Conservation (phyloP, 805 yeast genomes). For the Wickerhamiella shivajii region DNA sequence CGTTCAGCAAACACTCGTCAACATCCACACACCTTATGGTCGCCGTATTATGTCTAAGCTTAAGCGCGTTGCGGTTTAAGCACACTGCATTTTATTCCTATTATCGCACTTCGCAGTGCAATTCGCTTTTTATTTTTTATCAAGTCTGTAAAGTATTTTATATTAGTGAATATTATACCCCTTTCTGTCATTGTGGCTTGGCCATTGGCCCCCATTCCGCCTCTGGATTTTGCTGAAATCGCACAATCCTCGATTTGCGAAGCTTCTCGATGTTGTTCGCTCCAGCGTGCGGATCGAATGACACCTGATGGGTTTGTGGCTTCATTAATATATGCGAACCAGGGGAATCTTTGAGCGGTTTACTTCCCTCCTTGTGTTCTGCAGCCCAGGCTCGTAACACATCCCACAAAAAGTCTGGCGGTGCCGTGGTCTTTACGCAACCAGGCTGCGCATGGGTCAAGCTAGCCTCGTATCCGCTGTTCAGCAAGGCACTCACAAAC, state of each 20-base stretch:
- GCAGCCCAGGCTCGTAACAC: constrained; percentile 49
- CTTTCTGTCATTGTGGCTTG: constrained; percentile 33
- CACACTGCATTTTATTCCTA: background rate
- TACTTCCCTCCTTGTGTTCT: constrained; percentile 25
- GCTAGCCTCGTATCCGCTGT: constrained; percentile 68
- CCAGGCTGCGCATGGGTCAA: constrained; percentile 81
- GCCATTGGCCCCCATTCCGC: constrained; percentile 97
- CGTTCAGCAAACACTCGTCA: constrained; percentile 59
- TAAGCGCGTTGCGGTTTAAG: constrained; percentile 10
- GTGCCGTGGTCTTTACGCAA: constrained; percentile 80
- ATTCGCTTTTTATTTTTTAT: background rate
- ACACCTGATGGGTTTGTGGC: constrained; percentile 22
- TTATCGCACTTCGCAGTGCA: background rate
- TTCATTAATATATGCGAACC: constrained; percentile 20
- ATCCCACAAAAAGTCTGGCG: constrained; percentile 66
- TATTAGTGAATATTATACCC: background rate
- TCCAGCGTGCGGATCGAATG: constrained; percentile 45
- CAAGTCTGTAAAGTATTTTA: background rate
- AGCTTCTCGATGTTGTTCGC: constrained; percentile 44
- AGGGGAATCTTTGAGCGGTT: constrained; percentile 24
- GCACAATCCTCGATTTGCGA: constrained; percentile 63
- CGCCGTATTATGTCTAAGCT: constrained; percentile 71
- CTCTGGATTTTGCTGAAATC: constrained; percentile 85
- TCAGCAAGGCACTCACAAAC: constrained; percentile 67
- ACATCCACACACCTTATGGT: constrained; percentile 75